Evolutionary conservation across 495 filamentous ascomycete species (phyloP).

Genomic region (Darksidea phi): DNA sequence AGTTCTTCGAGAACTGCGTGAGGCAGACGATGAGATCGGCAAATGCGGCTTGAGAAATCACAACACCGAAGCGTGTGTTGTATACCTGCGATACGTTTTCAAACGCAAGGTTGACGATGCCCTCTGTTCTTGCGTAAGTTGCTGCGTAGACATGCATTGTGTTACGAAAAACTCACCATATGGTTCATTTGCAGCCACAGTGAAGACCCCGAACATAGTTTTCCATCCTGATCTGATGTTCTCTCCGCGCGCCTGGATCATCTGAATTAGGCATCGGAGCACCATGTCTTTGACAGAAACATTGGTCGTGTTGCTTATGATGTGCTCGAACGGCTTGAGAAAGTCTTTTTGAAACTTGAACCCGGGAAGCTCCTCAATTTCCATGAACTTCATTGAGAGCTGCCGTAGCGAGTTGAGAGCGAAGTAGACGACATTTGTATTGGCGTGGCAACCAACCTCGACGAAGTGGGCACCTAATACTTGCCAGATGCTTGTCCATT

Average conservation of each 20-base stretch:
- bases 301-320: conserved; percentile 87
- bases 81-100: conserved; percentile 98
- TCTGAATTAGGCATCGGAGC: conserved; percentile 93
- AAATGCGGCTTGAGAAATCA: conserved; percentile 95
- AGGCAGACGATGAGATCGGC: conserved; percentile 93
- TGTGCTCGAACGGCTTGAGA: conserved; percentile 94
- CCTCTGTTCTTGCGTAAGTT: conserved; percentile 57
- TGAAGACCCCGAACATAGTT: conserved; percentile 99
- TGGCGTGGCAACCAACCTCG: conserved; percentile 90
- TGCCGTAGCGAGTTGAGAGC: conserved; percentile 92
- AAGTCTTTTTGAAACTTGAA: conserved; percentile 99
- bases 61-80: conserved; percentile 91
- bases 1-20: conserved; percentile 98
- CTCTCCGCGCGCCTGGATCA: conserved; percentile 94
- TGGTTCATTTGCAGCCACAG: conserved; percentile 86
- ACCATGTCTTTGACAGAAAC: conserved; percentile 97
- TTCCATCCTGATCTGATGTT: conserved; percentile 98
- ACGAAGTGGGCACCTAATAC: conserved; percentile 97
- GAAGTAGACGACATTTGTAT: conserved; percentile 94
- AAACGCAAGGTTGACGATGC: conserved; percentile 92
- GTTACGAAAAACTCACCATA: conserved; percentile 56
- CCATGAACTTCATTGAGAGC: conserved; percentile 97
- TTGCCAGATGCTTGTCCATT: conserved; percentile 97
- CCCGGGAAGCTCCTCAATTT: conserved; percentile 93
- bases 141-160: neutral